Conservation (phyloP, 148 eudicot genomes). For the Camellia lanceoleosa region DNA sequence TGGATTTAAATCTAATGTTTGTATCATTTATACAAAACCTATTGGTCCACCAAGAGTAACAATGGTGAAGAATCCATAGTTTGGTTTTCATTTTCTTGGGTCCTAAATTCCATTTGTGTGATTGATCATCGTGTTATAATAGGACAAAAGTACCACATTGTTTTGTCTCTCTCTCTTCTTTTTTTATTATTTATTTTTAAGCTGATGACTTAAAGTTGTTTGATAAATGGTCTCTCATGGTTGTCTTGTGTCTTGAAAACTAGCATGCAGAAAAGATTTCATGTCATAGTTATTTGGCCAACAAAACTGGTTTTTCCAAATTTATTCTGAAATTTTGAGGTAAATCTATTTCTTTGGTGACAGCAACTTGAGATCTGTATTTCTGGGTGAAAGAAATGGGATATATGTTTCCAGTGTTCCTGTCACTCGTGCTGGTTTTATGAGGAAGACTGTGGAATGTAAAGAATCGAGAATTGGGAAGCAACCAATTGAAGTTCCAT, state of each 20-base stretch:
- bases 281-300: neutral
- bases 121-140: neutral
- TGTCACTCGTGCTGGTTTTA: slow-evolving; percentile 35
- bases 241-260: neutral
- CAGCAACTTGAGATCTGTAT: slow-evolving; percentile 57
- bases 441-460: slow-evolving; percentile 57
- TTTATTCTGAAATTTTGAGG: neutral
- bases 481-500: slow-evolving; percentile 77
- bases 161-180: neutral
- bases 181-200: neutral
- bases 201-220: neutral
- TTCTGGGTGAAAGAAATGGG: slow-evolving; percentile 52
- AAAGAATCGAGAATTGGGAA: slow-evolving; percentile 96
- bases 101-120: neutral
- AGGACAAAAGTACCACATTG: neutral
- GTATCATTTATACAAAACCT: neutral
- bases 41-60: neutral
- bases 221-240: neutral
- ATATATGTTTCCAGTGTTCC: slow-evolving; percentile 33
- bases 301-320: neutral
- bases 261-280: neutral
- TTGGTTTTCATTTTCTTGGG: neutral
- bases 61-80: neutral
- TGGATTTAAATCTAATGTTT: neutral
- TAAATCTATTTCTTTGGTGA: neutral